Percentiles rank a stretch among this genome's conserved stretches.
These are phyloP conservation scores for Colletotrichum coccodes DNA, from an alignment of 2,329 filamentous ascomycete genomes.

Conservation along the genomic window DNA sequence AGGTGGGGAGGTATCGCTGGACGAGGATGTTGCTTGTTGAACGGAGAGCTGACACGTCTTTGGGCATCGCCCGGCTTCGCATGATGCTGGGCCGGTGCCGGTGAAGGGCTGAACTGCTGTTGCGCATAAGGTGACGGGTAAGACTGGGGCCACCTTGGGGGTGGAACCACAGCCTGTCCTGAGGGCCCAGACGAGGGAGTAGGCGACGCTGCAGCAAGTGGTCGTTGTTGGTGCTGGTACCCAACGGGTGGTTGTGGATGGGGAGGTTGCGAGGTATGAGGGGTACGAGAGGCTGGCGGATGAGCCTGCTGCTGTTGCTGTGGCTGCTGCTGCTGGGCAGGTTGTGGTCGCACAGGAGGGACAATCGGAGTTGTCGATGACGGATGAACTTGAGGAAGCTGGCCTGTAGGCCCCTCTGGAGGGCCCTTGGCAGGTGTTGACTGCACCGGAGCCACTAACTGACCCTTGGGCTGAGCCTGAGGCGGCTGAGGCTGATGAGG, in stretches of 20 bases:
- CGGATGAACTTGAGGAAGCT: slow-evolving; percentile 41
- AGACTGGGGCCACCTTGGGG: slow-evolving; percentile 47
- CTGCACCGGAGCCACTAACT: slow-evolving; percentile 47
- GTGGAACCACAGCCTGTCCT: slow-evolving; percentile 35
- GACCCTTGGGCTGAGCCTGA: slow-evolving; percentile 47
- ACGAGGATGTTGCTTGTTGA: slow-evolving; percentile 44
- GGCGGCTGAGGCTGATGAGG: slow-evolving; percentile 25
- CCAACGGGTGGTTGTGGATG: slow-evolving; percentile 39
- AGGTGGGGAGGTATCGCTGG: slow-evolving; percentile 54
- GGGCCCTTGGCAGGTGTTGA: slow-evolving; percentile 39
- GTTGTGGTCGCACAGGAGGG: slow-evolving; percentile 44
- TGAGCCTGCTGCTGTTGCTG: slow-evolving; percentile 25
- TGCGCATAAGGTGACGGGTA: slow-evolving; percentile 40
- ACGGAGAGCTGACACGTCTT: slow-evolving; percentile 43
- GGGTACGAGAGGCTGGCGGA: background rate
- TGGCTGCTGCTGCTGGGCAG: slow-evolving; percentile 37
- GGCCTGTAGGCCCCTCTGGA: slow-evolving; percentile 22
- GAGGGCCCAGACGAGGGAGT: slow-evolving; percentile 22
- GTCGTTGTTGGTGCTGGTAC: slow-evolving; percentile 19
- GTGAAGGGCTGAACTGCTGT: slow-evolving; percentile 36
- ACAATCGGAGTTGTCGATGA: slow-evolving; percentile 46
- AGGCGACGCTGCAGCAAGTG: slow-evolving; percentile 33
- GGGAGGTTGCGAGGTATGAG: slow-evolving; percentile 41
- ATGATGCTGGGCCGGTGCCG: slow-evolving; percentile 36
- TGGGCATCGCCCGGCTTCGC: slow-evolving; percentile 36